Evolutionary conservation across 768 basidiomycete species (phyloP), one percentile per base, ranked within the genome.

Genomic region (Lactarius psammicola): DNA sequence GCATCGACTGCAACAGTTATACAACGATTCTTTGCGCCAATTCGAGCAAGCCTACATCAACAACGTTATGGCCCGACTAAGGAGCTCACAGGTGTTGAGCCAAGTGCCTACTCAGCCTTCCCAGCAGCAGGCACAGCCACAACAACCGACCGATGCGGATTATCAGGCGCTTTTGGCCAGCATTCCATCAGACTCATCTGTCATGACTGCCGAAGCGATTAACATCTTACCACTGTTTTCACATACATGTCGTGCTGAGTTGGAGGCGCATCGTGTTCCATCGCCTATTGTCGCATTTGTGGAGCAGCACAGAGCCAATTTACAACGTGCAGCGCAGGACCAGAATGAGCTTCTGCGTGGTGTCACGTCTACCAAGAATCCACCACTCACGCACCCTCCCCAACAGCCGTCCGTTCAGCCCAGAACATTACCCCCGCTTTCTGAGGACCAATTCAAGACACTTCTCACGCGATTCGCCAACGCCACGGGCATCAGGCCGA

Each of bases 231-330:
- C 56, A 1, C 65, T 61, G 33, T 66, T 66, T 13, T 62, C 61
- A 0, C 57, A 59, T 54, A 63, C 65, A 3, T 66, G 61, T 11
- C 56, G 56, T 18, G 56, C 65, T 23, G 65, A 66, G 0, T 38
- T 66, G 13, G 65, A 66, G 49, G 65, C 65, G 17, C 65, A 59
- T 54, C 65, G n/a, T 44, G 56, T 66, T 18, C 60, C 65, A 20
- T 53, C 57, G 9, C n/a, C 62, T 18, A 46, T 66, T 1, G 58
- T 66, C 31, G 40, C 46, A 20, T 66, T 62, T 36, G 33, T 66
- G 44, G 65, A 66, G 4, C 61, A 66, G 26, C 31, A 63, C 46
- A 40, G 65, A 20, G 65, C 62, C 18, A 46, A 58, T 23, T 34
- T 66, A 23, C 65, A 66, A 30, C 60, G 65, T n/a, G 18, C 65